A percentile compares a stretch with the other conserved stretches of the same genome.
Conservation (phyloP, 371 early-diverging fungal genomes). For the Lichtheimia ramosa region DNA sequence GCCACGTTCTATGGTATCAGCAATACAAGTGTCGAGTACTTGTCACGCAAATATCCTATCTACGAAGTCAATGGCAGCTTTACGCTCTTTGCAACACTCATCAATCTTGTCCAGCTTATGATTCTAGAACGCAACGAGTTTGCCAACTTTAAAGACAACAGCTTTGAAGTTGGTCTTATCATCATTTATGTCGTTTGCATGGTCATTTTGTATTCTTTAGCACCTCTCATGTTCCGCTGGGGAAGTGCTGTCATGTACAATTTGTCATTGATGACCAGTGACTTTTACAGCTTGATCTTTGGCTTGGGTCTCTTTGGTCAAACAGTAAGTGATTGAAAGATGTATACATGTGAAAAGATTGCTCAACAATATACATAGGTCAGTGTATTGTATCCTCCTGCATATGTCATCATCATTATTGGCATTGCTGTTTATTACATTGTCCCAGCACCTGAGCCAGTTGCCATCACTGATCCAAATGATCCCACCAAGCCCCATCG, state of each 20-base stretch:
- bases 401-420: constrained; percentile 61
- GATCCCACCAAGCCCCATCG: constrained; percentile 8
- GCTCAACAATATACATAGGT: constrained; percentile 21
- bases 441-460: constrained; percentile 46
- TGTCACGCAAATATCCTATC: constrained; percentile 65
- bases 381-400: constrained; percentile 61
- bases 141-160: constrained; percentile 25
- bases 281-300: constrained; percentile 75
- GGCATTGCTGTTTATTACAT: constrained; percentile 69
- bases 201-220: constrained; percentile 68
- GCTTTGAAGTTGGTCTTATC: constrained; percentile 50
- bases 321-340: constrained; percentile 27
- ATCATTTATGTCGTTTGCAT: constrained; percentile 64
- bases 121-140: constrained; percentile 61
- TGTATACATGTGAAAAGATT: background rate
- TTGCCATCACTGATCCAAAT: constrained; percentile 23
- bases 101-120: constrained; percentile 68
- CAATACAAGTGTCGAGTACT: constrained; percentile 68
- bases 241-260: constrained; percentile 78
- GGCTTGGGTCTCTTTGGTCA: constrained; percentile 66
- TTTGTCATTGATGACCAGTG: constrained; percentile 73
- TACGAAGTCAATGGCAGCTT: constrained; percentile 75
- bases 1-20: constrained; percentile 75
- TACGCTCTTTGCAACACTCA: constrained; percentile 68
- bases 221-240: constrained; percentile 67